phyloP scores from a whole-genome alignment of 345 rosid species.

The Trapa incisa region DNA sequence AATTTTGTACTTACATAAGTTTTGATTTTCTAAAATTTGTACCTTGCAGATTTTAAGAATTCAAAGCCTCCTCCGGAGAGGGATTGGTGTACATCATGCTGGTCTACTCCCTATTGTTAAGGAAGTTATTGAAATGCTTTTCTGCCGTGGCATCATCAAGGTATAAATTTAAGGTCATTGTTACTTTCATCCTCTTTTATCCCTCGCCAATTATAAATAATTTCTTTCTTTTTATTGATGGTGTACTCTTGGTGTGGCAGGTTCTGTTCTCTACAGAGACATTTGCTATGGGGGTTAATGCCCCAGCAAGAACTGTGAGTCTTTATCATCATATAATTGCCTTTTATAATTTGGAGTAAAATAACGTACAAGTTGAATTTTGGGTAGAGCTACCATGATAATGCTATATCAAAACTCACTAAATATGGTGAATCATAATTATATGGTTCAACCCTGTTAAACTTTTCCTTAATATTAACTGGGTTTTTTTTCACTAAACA shows the following conservation, averaged over 20 bases:
- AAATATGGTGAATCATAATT: not conserved
- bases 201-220: not conserved
- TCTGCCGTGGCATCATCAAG: slow-evolving; percentile 95
- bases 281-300: slow-evolving; percentile 99
- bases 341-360: not conserved
- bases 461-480: not conserved
- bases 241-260: slow-evolving; percentile 29
- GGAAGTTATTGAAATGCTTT: slow-evolving; percentile 98
- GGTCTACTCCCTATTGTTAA: slow-evolving; percentile 98
- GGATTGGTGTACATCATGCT: slow-evolving; percentile 97
- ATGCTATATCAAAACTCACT: not conserved
- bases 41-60: slow-evolving; percentile 68
- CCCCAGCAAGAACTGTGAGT: slow-evolving; percentile 97
- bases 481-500: not conserved
- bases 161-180: slow-evolving; percentile 20
- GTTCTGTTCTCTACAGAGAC: slow-evolving; percentile 95
- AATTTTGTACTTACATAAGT: not conserved
- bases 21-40: slow-evolving; percentile 14
- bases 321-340: not conserved
- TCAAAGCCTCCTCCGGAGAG: slow-evolving; percentile 76
- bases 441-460: not conserved
- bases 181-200: not conserved
- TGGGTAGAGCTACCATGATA: not conserved
- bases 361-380: not conserved
- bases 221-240: slow-evolving; percentile 5